Evolutionary conservation across 2,329 filamentous ascomycete genomes (phyloP).

Genomic region (Exophiala phaeomuriformis): DNA sequence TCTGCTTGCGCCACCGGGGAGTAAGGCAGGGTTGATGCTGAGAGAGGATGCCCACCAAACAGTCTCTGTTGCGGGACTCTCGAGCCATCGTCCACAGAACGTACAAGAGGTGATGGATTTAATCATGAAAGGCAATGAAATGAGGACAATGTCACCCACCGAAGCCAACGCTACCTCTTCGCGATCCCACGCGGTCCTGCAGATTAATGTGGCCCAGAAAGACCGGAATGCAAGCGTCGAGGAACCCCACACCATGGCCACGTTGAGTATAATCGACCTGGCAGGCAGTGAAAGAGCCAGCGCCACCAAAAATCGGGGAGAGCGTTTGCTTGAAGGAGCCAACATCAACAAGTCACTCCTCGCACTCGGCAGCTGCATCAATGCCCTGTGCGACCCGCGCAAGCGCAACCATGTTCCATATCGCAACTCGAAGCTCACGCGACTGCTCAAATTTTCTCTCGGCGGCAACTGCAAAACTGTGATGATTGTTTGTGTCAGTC

Average conservation of each 20-base stretch:
- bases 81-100: conserved; percentile 81
- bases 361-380: conserved; percentile 93
- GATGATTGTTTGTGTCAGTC: conserved; percentile 98
- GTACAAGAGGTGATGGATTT: conserved; percentile 99
- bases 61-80: conserved; percentile 83
- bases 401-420: conserved; percentile 94
- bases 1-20: conserved; percentile 75
- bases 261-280: conserved; percentile 93
- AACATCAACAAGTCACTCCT: conserved; percentile 99
- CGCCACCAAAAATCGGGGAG: conserved; percentile 91
- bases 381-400: conserved; percentile 86
- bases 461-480: conserved; percentile 98
- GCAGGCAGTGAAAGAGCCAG: conserved; percentile 93
- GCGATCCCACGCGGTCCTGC: conserved; percentile 89
- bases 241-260: conserved; percentile 96
- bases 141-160: conserved; percentile 90
- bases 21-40: conserved; percentile 78
- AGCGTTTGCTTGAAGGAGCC: conserved; percentile 82
- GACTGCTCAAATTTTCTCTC: conserved; percentile 90
- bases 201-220: conserved; percentile 93
- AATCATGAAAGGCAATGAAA: conserved; percentile 90
- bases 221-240: conserved; percentile 87
- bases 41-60: conserved; percentile 90
- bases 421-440: conserved; percentile 93
- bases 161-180: conserved; percentile 97